Evolutionary conservation across 2,329 filamentous ascomycete genomes (phyloP), one percentile per base, ranked within the genome.

Genomic region (Sarocladium strictum): DNA sequence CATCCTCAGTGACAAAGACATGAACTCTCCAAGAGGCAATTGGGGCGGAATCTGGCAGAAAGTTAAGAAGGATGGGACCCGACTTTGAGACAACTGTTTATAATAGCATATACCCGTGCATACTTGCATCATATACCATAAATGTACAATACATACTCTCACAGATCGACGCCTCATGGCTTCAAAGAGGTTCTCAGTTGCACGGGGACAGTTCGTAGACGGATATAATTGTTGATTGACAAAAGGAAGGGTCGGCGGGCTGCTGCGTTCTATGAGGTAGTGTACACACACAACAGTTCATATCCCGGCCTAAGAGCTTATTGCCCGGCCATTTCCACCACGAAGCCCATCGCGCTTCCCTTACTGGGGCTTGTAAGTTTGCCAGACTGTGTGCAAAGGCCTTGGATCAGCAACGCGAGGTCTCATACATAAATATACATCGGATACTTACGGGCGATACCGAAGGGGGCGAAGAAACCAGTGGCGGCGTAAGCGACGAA

Each of bases 401-500:
- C 4, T 51, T 35, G 24, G n/a, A n/a, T 27, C 21, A 27, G 24
- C 29, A n/a, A 47, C 23, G 7, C 5, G 29, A n/a, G 5, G 35
- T 32, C 9, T 6, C 9, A 6, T 3, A 51, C 19, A 6, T 21
- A 29, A 11, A 19, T 4, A n/a, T 15, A 23, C 27, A 5, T 6
- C 45, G 61, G 66, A 63, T 56, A 80, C 81, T 67, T 70, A 84
- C 81, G 69, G 62, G 79, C 76, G 68, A 87, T 81, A 66, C 77
- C 80, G 70, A 87, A 85, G 62, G 85, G 85, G 55, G 77, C 66
- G 63, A 76, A 68, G 72, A 86, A 86, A 59, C 80, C 81, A 58
- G 73, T 69, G 64, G 65, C 69, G 65, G 72, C 69, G 78, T 89
- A 94, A 60, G 70, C 70, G 87, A 90, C 95, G 85, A 88, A 99